Evolutionary conservation across 2,329 filamentous ascomycete species (phyloP).

Genomic region (Dactylellina leptospora): DNA sequence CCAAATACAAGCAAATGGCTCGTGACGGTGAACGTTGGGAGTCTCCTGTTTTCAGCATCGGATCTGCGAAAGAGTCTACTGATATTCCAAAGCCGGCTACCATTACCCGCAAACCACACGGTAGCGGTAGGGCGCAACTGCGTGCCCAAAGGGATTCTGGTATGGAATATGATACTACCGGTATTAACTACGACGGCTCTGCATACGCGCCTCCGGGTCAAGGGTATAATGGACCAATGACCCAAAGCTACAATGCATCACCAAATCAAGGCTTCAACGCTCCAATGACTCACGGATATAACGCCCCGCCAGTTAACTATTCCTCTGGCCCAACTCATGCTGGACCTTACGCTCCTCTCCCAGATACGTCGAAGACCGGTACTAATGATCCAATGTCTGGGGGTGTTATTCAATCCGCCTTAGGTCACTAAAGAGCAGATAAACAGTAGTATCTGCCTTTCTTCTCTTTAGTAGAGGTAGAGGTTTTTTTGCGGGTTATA

Average conservation of each 20-base stretch:
- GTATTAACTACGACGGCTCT: conserved; percentile 27
- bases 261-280: neutral
- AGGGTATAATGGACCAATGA: neutral
- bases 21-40: conserved; percentile 92
- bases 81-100: conserved; percentile 71
- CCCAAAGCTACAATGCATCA: neutral
- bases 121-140: conserved; percentile 58
- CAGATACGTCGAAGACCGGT: conserved; percentile 26
- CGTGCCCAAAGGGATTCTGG: conserved; percentile 40
- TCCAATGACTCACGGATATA: neutral
- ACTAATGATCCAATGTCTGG: conserved; percentile 9
- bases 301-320: neutral
- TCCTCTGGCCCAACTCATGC: conserved; percentile 16
- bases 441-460: no score
- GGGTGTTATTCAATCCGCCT: conserved; percentile 20
- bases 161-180: conserved; percentile 39
- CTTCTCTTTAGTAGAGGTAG: no score
- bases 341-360: conserved; percentile 33
- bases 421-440: conserved; percentile 25
- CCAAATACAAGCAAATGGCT: conserved; percentile 88
- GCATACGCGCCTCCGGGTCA: conserved; percentile 4
- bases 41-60: conserved; percentile 90
- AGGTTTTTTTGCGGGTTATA: neutral
- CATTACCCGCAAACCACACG: conserved; percentile 70
- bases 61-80: conserved; percentile 75